Base-by-base conservation (phyloP, 108 stramenopile species). In the Nannochloropsis salina region DNA sequence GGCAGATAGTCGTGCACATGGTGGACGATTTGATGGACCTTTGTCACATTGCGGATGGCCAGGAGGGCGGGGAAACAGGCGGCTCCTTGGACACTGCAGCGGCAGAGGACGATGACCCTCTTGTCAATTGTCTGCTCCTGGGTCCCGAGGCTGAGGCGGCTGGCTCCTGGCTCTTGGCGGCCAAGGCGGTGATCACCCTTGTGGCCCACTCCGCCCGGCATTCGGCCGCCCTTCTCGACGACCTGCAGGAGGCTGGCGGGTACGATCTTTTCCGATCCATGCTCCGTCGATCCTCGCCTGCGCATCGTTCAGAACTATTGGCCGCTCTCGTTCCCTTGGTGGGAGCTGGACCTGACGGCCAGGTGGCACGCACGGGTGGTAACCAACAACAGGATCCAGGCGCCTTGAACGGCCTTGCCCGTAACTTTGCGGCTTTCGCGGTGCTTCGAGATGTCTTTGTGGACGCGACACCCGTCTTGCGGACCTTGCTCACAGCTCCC, bases 11-110 rank as follows among this genome's bases (percentile, higher is more conserved):
- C 86, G 87, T 95, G 80, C 95, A 96, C 89, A 95, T 97, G 93
- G 95, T 95, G 40, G 96, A 96, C 85, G 97, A 97, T 89, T 86
- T 97, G 86, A 94, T 95, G 84, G 95, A 97, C 82, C 87, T 97
- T 44, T 92, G 93, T 85, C 95, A 93, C 79, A 92, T 95, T 83
- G 92, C 90, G 12, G 61, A 44, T 43, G 42, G 83, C 80, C 88
- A 85, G 41, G 61, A 80, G 41, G 81, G 82, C 45, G 47, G 5
- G 45, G 41, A 80, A 22, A 45, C 42, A 47, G 81, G 47, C 81
- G 86, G 51, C 20, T 82, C 45, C 85, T 41, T 42, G 89, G 81
- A 86, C 89, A 43, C 92, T 91, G 85, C 85, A 85, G 87, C 84
- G 43, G 42, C 11, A n/a, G 15, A 42, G 61, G 9, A 10, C n/a